These are phyloP conservation scores for Brassica nigra DNA, from an alignment of 345 rosid genomes.

Conservation along the genomic window DNA sequence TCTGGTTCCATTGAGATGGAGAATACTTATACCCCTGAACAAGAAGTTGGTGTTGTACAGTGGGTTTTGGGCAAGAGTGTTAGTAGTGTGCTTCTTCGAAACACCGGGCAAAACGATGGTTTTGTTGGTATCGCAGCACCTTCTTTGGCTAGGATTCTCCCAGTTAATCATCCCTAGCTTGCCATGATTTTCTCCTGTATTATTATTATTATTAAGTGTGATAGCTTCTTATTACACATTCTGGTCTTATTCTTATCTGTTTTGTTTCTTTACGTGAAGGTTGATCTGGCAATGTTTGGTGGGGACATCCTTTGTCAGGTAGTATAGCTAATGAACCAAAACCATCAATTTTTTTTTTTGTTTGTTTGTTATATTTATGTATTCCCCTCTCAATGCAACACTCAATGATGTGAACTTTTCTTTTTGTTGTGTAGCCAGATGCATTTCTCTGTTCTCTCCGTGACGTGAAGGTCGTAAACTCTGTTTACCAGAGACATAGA, in stretches of 20 bases:
- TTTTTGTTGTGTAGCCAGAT: constrained; percentile 80
- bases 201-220: not conserved
- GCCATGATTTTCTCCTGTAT: constrained; percentile 1
- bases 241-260: constrained; percentile 11
- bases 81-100: constrained; percentile 70
- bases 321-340: constrained; percentile 27
- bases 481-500: constrained; percentile 78
- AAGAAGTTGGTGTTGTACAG: constrained; percentile 86
- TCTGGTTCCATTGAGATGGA: constrained; percentile 43
- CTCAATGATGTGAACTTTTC: constrained; percentile 13
- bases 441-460: constrained; percentile 92
- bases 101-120: constrained; percentile 72
- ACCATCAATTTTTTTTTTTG: not conserved
- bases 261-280: constrained; percentile 43
- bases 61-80: constrained; percentile 94
- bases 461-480: constrained; percentile 82
- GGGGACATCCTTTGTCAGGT: constrained; percentile 98
- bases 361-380: not conserved
- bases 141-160: constrained; percentile 92
- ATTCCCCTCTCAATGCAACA: not conserved
- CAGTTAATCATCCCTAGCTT: constrained; percentile 60
- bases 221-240: not conserved
- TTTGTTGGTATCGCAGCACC: constrained; percentile 96
- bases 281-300: constrained; percentile 90
- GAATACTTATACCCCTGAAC: constrained; percentile 81